Base-by-base conservation (phyloP, 495 filamentous ascomycete genomes). In the Pyrenula massariospora region DNA sequence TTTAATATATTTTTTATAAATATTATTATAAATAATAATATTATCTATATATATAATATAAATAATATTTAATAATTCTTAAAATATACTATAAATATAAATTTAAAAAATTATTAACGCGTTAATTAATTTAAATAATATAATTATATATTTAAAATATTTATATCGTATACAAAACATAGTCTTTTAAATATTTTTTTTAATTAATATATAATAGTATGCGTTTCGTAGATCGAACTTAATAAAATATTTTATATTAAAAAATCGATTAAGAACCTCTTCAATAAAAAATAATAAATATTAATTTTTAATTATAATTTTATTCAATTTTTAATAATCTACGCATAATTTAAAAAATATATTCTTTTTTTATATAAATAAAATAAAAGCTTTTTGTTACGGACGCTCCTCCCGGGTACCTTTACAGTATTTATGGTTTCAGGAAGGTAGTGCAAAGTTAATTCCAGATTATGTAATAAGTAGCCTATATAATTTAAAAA, bases 91-190 rank as follows among this genome's bases (percentile, higher is more conserved):
- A 56, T 56, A 22, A 42, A 42, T 56, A 20, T 1, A 59, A 25
- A 51, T 23, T 59, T 61, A 20, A 20, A 52, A 56, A n/a, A 52
- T 61, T 22, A 19, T 55, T 42, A 54, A 42, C 1, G 10, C 55
- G 48, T 60, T 56, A 10, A 51, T 53, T 53, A 54, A 51, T 52
- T 50, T 62, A 55, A 57, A 58, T n/a, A 42, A 48, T 12, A 61
- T 57, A 54, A 62, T 55, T 52, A 62, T 58, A 42, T 62, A 62
- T 54, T 50, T 54, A 51, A 25, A 55, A 24, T 48, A 36, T 25
- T 56, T 57, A 3, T 59, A 31, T 59, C 53, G 12, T 5, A 22
- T 56, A 36, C 15, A 24, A 59, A 53, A 54, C 11, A 24, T 53
- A 54, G 12, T 59, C 31, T 59, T 25, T 59, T 31, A 50, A 5